Conservation (phyloP, 805 yeast species). For the Starmerella etchellsii region DNA sequence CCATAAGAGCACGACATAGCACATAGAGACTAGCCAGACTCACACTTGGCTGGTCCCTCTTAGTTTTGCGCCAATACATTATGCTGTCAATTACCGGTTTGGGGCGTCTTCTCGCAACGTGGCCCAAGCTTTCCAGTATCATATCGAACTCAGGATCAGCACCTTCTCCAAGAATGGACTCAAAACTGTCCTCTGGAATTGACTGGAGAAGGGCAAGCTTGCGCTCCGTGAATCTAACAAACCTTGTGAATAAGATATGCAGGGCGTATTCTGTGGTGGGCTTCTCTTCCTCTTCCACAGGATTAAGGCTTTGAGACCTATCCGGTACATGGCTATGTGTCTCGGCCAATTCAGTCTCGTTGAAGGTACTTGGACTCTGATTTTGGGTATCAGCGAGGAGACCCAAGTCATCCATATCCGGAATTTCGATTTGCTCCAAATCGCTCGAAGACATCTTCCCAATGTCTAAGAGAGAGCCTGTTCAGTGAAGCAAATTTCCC, state of each 20-base stretch:
- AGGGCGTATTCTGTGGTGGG: slow-evolving; percentile 59
- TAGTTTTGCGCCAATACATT: slow-evolving; percentile 95
- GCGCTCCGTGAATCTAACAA: slow-evolving; percentile 84
- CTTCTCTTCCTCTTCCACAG: slow-evolving; percentile 16
- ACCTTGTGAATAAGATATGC: slow-evolving; percentile 88
- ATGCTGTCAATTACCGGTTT: slow-evolving; percentile 94
- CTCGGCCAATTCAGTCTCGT: too few relatives aligned
- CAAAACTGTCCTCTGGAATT: slow-evolving; percentile 52
- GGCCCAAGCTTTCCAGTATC: slow-evolving; percentile 74
- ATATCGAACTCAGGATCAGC: slow-evolving; percentile 77
- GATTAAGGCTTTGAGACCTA: neutral
- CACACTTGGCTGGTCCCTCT: slow-evolving; percentile 65
- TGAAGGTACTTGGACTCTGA: neutral
- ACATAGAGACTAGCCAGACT: slow-evolving; percentile 78
- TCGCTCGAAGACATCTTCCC: slow-evolving; percentile 27
- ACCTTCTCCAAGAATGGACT: slow-evolving; percentile 70
- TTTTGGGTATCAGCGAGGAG: neutral
- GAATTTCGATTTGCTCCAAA: slow-evolving; percentile 21
- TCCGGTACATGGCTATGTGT: too few relatives aligned
- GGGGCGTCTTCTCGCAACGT: slow-evolving; percentile 78
- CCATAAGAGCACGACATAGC: slow-evolving; percentile 80
- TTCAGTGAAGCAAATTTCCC: too few relatives aligned
- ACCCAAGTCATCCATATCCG: slow-evolving; percentile 12
- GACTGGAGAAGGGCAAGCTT: slow-evolving; percentile 63
- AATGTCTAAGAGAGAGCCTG: too few relatives aligned